Evolutionary conservation across 2,329 filamentous ascomycete species (phyloP).

Genomic region (Xylaria sp.): DNA sequence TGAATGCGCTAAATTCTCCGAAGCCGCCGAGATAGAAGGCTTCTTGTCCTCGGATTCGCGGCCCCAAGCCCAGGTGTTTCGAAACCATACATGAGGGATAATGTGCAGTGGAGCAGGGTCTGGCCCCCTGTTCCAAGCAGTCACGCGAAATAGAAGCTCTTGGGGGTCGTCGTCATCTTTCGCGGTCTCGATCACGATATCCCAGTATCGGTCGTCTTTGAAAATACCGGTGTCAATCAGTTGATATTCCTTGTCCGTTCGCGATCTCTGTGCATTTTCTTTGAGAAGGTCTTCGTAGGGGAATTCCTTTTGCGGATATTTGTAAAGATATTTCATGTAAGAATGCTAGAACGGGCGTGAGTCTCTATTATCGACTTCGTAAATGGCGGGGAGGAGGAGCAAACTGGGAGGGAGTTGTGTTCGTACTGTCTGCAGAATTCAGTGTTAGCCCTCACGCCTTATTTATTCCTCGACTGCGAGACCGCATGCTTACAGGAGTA

Average conservation of each 20-base stretch:
- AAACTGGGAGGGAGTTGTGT: neutral
- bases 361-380: conserved; percentile 19
- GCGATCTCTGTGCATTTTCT: conserved; percentile 79
- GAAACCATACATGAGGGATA: conserved; percentile 93
- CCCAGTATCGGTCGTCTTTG: conserved; percentile 90
- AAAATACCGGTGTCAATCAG: conserved; percentile 88
- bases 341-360: conserved; percentile 69
- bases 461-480: neutral
- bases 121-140: conserved; percentile 92
- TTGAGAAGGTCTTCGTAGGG: conserved; percentile 87
- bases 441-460: conserved; percentile 21
- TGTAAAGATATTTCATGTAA: conserved; percentile 99
- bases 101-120: conserved; percentile 92
- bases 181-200: conserved; percentile 94
- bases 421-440: conserved; percentile 29
- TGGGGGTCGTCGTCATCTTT: conserved; percentile 93
- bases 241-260: conserved; percentile 86
- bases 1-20: conserved; percentile 73
- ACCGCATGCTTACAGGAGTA: conserved; percentile 64
- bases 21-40: conserved; percentile 73
- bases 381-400: neutral
- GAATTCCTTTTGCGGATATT: conserved; percentile 90
- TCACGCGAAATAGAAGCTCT: conserved; percentile 90
- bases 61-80: conserved; percentile 97
- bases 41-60: conserved; percentile 76